Evolutionary conservation across 1,284 basidiomycete genomes (phyloP).

Genomic region (Pyrrhoderma lamaoense): DNA sequence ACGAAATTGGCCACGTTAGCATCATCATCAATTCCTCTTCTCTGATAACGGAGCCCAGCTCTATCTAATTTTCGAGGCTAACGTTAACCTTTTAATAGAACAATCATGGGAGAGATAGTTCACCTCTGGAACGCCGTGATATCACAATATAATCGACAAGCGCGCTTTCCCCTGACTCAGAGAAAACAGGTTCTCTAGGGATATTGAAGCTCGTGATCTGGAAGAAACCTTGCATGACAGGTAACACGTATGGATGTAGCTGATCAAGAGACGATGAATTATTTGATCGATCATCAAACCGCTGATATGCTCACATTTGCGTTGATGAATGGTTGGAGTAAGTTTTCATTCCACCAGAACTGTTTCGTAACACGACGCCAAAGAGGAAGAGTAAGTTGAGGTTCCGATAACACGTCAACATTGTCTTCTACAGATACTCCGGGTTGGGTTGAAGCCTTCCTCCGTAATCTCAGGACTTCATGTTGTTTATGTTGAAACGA

Average conservation of each 20-base stretch:
- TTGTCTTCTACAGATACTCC: constrained; percentile 26
- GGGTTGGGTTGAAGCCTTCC: constrained; percentile 19
- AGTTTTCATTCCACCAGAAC: constrained; percentile 89
- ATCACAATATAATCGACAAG: constrained; percentile 63
- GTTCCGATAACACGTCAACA: constrained; percentile 56
- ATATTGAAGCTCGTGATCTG: constrained; percentile 63
- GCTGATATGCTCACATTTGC: constrained; percentile 46
- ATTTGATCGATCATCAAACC: neutral
- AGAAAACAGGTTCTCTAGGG: constrained; percentile 43
- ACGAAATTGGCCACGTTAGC: constrained; percentile 87
- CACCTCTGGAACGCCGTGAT: constrained; percentile 73
- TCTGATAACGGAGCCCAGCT: constrained; percentile 92
- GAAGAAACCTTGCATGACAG: constrained; percentile 86
- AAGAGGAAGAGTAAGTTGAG: constrained; percentile 62
- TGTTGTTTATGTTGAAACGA: constrained; percentile 76
- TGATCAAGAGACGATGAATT: constrained; percentile 23
- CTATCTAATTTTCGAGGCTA: constrained; percentile 40
- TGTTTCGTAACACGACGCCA: constrained; percentile 79
- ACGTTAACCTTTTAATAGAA: constrained; percentile 1
- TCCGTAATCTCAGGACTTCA: constrained; percentile 43
- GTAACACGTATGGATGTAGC: constrained; percentile 78
- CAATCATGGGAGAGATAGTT: neutral
- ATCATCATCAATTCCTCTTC: constrained; percentile 86
- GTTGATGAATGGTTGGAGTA: constrained; percentile 68
- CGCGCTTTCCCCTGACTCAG: constrained; percentile 37